Conservation (phyloP, 495 filamentous ascomycete genomes). For the Immersiella caudata region DNA sequence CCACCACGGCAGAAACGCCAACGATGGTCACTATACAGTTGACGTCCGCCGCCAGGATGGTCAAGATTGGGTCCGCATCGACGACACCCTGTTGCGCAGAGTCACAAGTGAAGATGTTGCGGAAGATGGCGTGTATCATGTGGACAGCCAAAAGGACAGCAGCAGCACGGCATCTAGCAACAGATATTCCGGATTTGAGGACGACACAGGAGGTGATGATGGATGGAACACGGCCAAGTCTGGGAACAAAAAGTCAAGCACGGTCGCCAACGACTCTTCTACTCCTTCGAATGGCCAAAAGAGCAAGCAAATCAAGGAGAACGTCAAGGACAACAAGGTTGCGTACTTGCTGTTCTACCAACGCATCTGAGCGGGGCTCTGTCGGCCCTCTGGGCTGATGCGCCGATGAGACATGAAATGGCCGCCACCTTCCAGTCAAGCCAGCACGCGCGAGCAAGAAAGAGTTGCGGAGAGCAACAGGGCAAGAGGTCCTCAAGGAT, state of each 20-base stretch:
- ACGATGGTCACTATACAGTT: slow-evolving; percentile 94
- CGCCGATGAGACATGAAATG: too few relatives aligned
- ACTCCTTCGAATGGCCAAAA: slow-evolving; percentile 56
- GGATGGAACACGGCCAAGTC: slow-evolving; percentile 87
- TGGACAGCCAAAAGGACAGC: slow-evolving; percentile 46
- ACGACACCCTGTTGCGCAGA: slow-evolving; percentile 88
- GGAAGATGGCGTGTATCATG: slow-evolving; percentile 77
- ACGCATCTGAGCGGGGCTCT: slow-evolving; percentile 55
- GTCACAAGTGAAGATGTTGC: slow-evolving; percentile 89
- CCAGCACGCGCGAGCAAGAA: too few relatives aligned
- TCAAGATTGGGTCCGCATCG: slow-evolving; percentile 91
- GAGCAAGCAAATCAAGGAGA: slow-evolving; percentile 68
- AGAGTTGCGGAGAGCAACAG: too few relatives aligned
- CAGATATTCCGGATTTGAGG: slow-evolving; percentile 69
- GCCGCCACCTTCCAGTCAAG: too few relatives aligned
- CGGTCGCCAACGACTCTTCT: slow-evolving; percentile 60
- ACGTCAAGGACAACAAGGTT: slow-evolving; percentile 88
- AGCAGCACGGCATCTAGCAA: slow-evolving; percentile 48
- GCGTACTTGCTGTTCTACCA: slow-evolving; percentile 97
- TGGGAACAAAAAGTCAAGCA: slow-evolving; percentile 67
- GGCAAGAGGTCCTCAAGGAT: too few relatives aligned
- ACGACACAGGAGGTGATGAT: slow-evolving; percentile 68
- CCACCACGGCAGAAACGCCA: slow-evolving; percentile 94
- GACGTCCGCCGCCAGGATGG: slow-evolving; percentile 94
- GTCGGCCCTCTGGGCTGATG: background rate